Evolutionary conservation across 768 basidiomycete species (phyloP).

Genomic region (Kwoniella heveanensis): DNA sequence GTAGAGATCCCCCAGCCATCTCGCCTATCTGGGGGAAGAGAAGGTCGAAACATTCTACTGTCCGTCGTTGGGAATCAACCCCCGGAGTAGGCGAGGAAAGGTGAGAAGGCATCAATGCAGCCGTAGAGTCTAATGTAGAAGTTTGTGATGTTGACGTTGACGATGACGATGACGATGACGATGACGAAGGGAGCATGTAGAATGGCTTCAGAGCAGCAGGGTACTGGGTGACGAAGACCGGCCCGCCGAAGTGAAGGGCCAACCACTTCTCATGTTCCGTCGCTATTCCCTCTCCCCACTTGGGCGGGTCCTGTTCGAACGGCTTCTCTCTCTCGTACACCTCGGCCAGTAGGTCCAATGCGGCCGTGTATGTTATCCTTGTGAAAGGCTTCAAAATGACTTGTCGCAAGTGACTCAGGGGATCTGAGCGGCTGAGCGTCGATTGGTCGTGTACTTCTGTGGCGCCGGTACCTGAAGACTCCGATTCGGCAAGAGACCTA

Average conservation of each 20-base stretch:
- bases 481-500: conserved; percentile 21
- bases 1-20: conserved; percentile 84
- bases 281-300: conserved; percentile 72
- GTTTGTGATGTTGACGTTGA: background rate
- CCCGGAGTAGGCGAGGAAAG: conserved; percentile 13
- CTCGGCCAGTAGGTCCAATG: conserved; percentile 64
- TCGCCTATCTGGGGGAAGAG: conserved; percentile 86
- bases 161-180: background rate
- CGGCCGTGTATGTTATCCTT: conserved; percentile 77
- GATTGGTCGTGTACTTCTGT: conserved; percentile 4
- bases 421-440: conserved; percentile 13
- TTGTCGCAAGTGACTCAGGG: conserved; percentile 52
- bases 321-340: conserved; percentile 36
- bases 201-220: conserved; percentile 83
- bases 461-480: conserved; percentile 4
- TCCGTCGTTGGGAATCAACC: conserved; percentile 61
- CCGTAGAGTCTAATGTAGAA: background rate
- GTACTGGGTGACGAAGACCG: conserved; percentile 90
- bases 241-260: conserved; percentile 71
- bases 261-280: conserved; percentile 94
- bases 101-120: conserved; percentile 57
- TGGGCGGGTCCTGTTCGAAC: conserved; percentile 64
- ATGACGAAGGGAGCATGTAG: conserved; percentile 69
- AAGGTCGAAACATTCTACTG: conserved; percentile 94
- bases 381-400: conserved; percentile 65